Conservation (phyloP, 441 rosid genomes). For the Gossypium gossypioides region DNA sequence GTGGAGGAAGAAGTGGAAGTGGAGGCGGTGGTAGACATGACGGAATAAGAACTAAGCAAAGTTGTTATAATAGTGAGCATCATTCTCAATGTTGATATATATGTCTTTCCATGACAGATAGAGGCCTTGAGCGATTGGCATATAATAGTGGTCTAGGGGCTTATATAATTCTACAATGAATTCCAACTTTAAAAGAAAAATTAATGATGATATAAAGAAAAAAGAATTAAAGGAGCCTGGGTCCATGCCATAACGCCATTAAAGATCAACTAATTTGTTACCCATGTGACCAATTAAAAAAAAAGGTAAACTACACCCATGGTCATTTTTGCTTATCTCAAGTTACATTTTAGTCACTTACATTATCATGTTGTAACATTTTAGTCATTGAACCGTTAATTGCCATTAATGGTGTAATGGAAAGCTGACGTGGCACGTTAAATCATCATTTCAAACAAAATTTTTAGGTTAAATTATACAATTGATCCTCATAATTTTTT, state of each 20-base stretch:
- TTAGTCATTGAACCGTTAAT: too few species aligned
- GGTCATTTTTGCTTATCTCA: too few species aligned
- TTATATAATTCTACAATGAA: conserved; percentile 19
- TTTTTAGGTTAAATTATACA: too few species aligned
- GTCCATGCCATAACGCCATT: conserved; percentile 15
- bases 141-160: conserved; percentile 17
- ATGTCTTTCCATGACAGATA: conserved; percentile 26
- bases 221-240: conserved; percentile 18
- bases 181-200: neutral
- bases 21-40: conserved; percentile 5
- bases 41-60: conserved; percentile 16
- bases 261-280: conserved; percentile 26
- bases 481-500: too few species aligned
- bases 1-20: conserved; percentile 17
- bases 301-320: neutral
- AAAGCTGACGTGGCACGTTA: too few species aligned
- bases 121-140: conserved; percentile 19
- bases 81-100: conserved; percentile 37
- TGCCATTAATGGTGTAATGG: too few species aligned
- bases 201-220: neutral
- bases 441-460: too few species aligned
- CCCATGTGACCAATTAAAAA: conserved; percentile 21
- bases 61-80: conserved; percentile 23
- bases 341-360: too few species aligned
- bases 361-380: too few species aligned